These are phyloP conservation scores for Starmera stellimalicola DNA, from an alignment of 1,139 yeast species.

Conservation along the genomic window DNA sequence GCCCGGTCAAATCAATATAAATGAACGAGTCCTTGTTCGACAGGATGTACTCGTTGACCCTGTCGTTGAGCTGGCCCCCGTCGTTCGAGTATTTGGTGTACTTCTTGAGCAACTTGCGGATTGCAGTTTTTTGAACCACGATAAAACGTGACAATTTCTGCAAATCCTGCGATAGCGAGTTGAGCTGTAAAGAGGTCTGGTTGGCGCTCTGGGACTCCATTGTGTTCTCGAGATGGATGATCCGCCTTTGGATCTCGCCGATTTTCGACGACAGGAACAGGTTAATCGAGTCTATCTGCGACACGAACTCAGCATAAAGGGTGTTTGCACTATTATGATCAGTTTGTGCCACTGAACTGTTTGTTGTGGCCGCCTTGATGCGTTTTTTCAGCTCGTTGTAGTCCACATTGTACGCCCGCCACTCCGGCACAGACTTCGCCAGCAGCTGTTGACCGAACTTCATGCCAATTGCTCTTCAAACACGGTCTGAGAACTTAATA, in stretches of 20 bases:
- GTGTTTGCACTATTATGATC: conserved; percentile 20
- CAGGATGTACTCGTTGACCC: conserved; percentile 26
- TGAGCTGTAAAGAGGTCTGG: conserved; percentile 20
- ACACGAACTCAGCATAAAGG: conserved; percentile 29
- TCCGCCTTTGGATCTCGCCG: conserved; percentile 45
- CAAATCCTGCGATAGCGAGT: conserved; percentile 47
- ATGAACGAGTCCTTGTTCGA: conserved; percentile 46
- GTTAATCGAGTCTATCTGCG: conserved; percentile 43
- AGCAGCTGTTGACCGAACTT: conserved; percentile 76
- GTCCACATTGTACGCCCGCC: conserved; percentile 77
- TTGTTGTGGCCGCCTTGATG: conserved; percentile 11
- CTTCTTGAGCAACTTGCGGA: conserved; percentile 73
- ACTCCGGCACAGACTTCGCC: conserved; percentile 75
- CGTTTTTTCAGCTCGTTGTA: conserved; percentile 59
- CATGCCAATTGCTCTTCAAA: no score
- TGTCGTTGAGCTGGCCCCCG: conserved; percentile 30
- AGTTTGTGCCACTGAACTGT: conserved; percentile 15
- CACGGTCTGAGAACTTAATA: no score
- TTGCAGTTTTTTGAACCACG: conserved; percentile 72
- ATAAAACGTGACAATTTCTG: conserved; percentile 69
- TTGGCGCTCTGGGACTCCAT: conserved; percentile 20
- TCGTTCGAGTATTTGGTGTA: conserved; percentile 52
- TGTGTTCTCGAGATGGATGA: conserved; percentile 28
- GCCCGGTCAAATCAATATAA: conserved; percentile 52
- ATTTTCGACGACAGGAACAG: conserved; percentile 58